These are phyloP conservation scores for Strobilomyces echinocephalus DNA, from an alignment of 768 basidiomycete species.

Conservation along the genomic window DNA sequence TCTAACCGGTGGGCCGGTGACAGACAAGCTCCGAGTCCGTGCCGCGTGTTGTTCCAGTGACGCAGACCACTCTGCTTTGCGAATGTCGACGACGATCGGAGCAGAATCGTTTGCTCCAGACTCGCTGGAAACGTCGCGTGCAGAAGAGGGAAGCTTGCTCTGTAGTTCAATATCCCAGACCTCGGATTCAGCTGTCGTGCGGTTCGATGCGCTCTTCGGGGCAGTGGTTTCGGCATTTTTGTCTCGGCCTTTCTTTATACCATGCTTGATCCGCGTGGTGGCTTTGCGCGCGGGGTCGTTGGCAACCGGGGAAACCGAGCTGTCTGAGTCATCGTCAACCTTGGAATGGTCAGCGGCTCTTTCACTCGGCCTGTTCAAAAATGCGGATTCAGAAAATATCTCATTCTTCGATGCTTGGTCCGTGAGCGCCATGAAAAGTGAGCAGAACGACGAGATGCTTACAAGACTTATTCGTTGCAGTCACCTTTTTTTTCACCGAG, in stretches of 20 bases:
- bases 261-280: background rate
- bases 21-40: background rate
- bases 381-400: conserved; percentile 45
- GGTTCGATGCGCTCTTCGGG: background rate
- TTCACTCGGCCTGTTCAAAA: conserved; percentile 34
- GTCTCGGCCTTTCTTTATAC: background rate
- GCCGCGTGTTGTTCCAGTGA: conserved; percentile 2
- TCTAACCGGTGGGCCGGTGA: conserved; percentile 12
- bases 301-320: conserved; percentile 16
- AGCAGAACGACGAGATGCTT: background rate
- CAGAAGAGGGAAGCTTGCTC: conserved; percentile 24
- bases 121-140: conserved; percentile 11
- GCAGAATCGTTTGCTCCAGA: conserved; percentile 10
- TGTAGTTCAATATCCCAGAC: conserved; percentile 56
- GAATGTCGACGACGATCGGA: conserved; percentile 37
- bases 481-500: conserved; percentile 25
- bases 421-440: background rate
- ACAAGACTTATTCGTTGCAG: conserved; percentile 12
- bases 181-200: conserved; percentile 33
- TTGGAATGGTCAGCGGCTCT: conserved; percentile 6
- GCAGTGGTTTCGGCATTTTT: background rate
- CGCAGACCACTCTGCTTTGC: conserved; percentile 26
- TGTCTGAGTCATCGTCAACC: conserved; percentile 3
- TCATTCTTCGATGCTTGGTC: conserved; percentile 11
- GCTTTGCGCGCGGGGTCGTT: conserved; percentile 15